A percentile compares a stretch with the other conserved stretches of the same genome.
Evolutionary conservation across 176 grass and related monocot species (phyloP).

Genomic region (Triticum monococcum): DNA sequence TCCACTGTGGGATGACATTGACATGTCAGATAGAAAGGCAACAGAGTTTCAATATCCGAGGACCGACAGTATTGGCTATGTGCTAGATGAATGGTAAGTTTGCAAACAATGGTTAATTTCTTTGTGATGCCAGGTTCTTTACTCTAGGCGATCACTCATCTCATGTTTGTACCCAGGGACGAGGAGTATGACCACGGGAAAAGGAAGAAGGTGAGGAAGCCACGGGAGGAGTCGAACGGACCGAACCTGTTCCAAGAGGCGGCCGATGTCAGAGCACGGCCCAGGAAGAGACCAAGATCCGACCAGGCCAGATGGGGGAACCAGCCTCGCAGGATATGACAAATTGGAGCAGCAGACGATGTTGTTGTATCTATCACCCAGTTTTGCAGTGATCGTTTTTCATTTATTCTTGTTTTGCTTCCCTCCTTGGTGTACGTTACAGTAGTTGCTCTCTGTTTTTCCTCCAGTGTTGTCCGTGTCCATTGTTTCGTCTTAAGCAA

Average conservation of each 20-base stretch:
- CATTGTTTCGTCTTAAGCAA: too few species aligned
- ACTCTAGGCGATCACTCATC: not conserved
- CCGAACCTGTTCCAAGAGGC: slow-evolving; percentile 69
- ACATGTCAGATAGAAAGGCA: slow-evolving; percentile 19
- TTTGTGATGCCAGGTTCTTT: not conserved
- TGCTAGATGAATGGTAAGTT: slow-evolving; percentile 67
- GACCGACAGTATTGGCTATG: slow-evolving; percentile 59
- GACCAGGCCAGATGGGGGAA: slow-evolving; percentile 35
- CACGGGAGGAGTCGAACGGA: slow-evolving; percentile 29
- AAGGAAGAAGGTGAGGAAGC: slow-evolving; percentile 64
- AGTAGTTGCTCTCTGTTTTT: too few species aligned
- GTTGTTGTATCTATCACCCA: slow-evolving; percentile 10
- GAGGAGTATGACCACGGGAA: slow-evolving; percentile 69
- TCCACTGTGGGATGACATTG: slow-evolving; percentile 50
- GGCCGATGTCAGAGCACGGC: slow-evolving; percentile 38
- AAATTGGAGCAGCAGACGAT: not conserved
- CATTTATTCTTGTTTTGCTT: not conserved
- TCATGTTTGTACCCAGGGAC: slow-evolving; percentile 35
- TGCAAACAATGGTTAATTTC: not conserved
- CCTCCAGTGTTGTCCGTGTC: too few species aligned
- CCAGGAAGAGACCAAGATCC: slow-evolving; percentile 42
- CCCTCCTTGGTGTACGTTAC: not conserved
- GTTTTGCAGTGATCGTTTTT: slow-evolving; percentile 1
- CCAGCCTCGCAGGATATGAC: slow-evolving; percentile 49
- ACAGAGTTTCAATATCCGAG: not conserved